These are phyloP conservation scores for Umbelopsis vinacea DNA, from an alignment of 192 early-diverging fungal genomes.

Conservation along the genomic window DNA sequence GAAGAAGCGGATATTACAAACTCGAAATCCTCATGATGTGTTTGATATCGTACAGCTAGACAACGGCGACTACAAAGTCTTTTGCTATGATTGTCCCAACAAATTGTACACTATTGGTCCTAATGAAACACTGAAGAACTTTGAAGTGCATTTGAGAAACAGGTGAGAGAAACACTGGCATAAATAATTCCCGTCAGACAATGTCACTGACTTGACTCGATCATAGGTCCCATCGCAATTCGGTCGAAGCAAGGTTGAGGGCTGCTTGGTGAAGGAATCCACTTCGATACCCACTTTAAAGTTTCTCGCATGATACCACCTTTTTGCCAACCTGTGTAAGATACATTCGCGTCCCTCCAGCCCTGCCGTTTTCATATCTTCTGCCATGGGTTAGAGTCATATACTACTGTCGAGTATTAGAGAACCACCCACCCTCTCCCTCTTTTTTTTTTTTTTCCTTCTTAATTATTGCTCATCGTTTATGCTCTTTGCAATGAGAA, in stretches of 20 bases:
- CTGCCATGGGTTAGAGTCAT: neutral
- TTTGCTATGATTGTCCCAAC: constrained; percentile 25
- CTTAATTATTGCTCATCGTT: neutral
- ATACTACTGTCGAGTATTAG: neutral
- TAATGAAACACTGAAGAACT: constrained; percentile 24
- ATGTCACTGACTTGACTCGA: neutral
- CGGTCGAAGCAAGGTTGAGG: constrained; percentile 17
- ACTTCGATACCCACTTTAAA: neutral
- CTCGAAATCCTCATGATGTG: constrained; percentile 19
- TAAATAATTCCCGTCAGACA: neutral
- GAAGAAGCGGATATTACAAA: constrained; percentile 9
- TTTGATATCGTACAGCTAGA: constrained; percentile 25
- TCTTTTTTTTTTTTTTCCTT: neutral
- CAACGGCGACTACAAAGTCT: constrained; percentile 17
- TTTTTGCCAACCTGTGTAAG: too few relatives aligned
- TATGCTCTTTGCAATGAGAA: neutral
- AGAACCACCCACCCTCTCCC: neutral
- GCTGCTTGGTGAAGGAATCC: constrained; percentile 6
- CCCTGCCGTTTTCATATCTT: too few relatives aligned
- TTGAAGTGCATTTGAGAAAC: constrained; percentile 27
- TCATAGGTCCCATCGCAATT: constrained; percentile 8
- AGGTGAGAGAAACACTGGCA: neutral
- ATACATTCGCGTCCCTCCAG: too few relatives aligned
- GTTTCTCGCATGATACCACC: too few relatives aligned
- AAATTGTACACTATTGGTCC: constrained; percentile 22